A percentile compares a stretch with the other conserved stretches of the same genome.
Conservation (phyloP, 768 basidiomycete genomes). For the Boletus rex-veris region DNA sequence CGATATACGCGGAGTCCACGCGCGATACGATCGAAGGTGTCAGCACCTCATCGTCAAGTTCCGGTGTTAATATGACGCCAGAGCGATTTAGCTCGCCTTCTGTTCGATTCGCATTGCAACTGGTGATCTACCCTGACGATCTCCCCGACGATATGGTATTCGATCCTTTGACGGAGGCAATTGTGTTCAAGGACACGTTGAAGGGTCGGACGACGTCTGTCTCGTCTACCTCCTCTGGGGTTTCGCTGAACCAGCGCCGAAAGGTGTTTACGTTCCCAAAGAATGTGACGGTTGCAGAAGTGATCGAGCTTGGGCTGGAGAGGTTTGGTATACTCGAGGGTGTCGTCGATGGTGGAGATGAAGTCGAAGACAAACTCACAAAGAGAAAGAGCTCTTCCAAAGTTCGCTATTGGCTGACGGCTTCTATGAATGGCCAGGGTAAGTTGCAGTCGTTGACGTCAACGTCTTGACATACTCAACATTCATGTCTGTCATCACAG, state of each 20-base stretch:
- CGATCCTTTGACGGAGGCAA: slow-evolving; percentile 88
- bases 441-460: slow-evolving; percentile 11
- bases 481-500: slow-evolving; percentile 39
- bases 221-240: slow-evolving; percentile 44
- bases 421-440: slow-evolving; percentile 64
- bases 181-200: slow-evolving; percentile 80
- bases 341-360: slow-evolving; percentile 98
- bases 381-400: slow-evolving; percentile 75
- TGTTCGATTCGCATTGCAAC: slow-evolving; percentile 78
- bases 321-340: slow-evolving; percentile 93
- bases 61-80: slow-evolving; percentile 46
- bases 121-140: slow-evolving; percentile 86
- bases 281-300: slow-evolving; percentile 94
- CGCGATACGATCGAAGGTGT: slow-evolving; percentile 29
- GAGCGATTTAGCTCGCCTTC: slow-evolving; percentile 84
- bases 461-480: slow-evolving; percentile 4
- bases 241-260: slow-evolving; percentile 60
- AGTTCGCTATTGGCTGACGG: slow-evolving; percentile 79
- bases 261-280: slow-evolving; percentile 92
- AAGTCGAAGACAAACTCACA: slow-evolving; percentile 87
- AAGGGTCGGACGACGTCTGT: slow-evolving; percentile 48
- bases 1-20: slow-evolving; percentile 36
- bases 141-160: slow-evolving; percentile 94
- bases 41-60: slow-evolving; percentile 17
- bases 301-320: slow-evolving; percentile 89